A percentile compares a stretch with the other conserved stretches of the same genome.
Conservation (phyloP, 176 grass and related monocot species). For the Eragrostis nindensis region DNA sequence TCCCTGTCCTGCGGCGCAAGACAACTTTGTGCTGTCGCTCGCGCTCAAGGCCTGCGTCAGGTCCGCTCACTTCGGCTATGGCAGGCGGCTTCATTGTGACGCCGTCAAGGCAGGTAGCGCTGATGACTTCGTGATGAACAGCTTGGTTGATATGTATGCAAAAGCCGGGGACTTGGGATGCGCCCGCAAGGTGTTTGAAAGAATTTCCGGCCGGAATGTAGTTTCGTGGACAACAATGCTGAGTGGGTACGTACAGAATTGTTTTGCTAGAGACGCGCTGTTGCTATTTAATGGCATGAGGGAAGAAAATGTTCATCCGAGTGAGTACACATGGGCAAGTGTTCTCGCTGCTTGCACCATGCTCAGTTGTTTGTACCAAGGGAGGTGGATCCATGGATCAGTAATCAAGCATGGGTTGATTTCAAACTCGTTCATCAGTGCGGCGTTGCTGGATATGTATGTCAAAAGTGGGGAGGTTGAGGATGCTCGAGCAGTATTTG, state of each 20-base stretch:
- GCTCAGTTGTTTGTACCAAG: slow-evolving; percentile 50
- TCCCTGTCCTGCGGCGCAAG: slow-evolving; percentile 29
- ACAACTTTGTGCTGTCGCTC: slow-evolving; percentile 56
- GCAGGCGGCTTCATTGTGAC: slow-evolving; percentile 48
- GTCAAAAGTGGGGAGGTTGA: slow-evolving; percentile 55
- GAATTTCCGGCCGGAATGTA: slow-evolving; percentile 46
- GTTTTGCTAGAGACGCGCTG: slow-evolving; percentile 34
- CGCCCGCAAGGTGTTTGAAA: slow-evolving; percentile 48
- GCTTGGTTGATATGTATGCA: slow-evolving; percentile 57
- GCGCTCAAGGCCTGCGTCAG: slow-evolving; percentile 60
- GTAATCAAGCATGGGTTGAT: slow-evolving; percentile 47
- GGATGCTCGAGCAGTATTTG: slow-evolving; percentile 49
- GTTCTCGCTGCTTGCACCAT: slow-evolving; percentile 46
- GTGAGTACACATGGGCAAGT: slow-evolving; percentile 49
- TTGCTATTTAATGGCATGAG: slow-evolving; percentile 63
- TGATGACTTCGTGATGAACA: slow-evolving; percentile 61
- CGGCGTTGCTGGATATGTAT: slow-evolving; percentile 67
- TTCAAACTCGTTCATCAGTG: slow-evolving; percentile 47
- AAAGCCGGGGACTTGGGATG: slow-evolving; percentile 54
- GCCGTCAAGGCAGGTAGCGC: slow-evolving; percentile 43
- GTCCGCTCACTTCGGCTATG: slow-evolving; percentile 48
- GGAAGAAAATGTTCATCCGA: slow-evolving; percentile 1
- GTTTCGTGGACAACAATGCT: slow-evolving; percentile 71
- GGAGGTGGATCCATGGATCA: slow-evolving; percentile 74
- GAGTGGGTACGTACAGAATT: slow-evolving; percentile 56